phyloP scores from a whole-genome alignment of 2,329 filamentous ascomycete genomes.

The Fusarium burgessii region DNA sequence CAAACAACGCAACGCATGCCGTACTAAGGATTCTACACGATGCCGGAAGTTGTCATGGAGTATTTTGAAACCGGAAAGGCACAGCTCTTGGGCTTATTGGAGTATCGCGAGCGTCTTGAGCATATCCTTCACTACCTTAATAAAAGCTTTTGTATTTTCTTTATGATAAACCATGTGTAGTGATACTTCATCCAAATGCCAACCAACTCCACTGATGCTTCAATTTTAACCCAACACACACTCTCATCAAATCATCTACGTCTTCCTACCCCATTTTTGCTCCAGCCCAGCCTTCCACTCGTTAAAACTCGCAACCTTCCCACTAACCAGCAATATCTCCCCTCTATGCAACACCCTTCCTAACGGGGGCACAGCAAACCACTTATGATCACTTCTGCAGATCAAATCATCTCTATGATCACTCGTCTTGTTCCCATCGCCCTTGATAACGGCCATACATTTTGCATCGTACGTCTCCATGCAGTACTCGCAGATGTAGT shows the following conservation, averaged over 20 bases:
- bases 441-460: slow-evolving; percentile 51
- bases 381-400: slow-evolving; percentile 54
- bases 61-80: not conserved
- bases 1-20: not conserved
- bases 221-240: not conserved
- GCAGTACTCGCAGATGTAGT: slow-evolving; percentile 54
- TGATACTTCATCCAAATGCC: slow-evolving; percentile 2
- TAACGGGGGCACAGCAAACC: slow-evolving; percentile 55
- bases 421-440: slow-evolving; percentile 47
- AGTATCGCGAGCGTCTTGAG: not conserved
- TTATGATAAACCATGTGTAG: not conserved
- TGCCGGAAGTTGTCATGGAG: not conserved
- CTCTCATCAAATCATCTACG: not conserved
- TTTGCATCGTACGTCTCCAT: slow-evolving; percentile 55
- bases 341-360: slow-evolving; percentile 52
- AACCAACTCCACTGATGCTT: slow-evolving; percentile 22
- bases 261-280: slow-evolving; percentile 45
- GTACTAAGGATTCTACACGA: not conserved
- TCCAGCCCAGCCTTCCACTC: slow-evolving; percentile 54
- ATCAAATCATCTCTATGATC: slow-evolving; percentile 48
- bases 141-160: not conserved
- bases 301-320: slow-evolving; percentile 48
- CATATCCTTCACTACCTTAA: not conserved
- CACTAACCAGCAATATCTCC: slow-evolving; percentile 53
- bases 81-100: not conserved